A percentile compares a stretch with the other conserved stretches of the same genome.
phyloP scores from a whole-genome alignment of 768 basidiomycete genomes.

The Termitomyces sp. region DNA sequence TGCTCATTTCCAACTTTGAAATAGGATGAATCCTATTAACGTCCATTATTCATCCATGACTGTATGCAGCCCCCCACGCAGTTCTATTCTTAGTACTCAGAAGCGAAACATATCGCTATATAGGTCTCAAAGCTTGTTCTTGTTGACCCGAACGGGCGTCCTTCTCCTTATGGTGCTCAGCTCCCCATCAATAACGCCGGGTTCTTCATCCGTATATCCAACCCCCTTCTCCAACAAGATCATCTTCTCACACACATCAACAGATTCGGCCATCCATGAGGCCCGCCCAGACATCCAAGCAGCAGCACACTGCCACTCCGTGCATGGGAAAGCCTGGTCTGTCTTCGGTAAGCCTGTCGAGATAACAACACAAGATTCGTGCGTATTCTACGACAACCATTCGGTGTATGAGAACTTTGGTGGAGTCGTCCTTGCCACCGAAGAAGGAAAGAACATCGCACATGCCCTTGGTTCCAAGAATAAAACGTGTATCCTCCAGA shows the following conservation, averaged over 20 bases:
- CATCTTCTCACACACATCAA: background rate
- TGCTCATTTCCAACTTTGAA: background rate
- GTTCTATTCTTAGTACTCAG: no score
- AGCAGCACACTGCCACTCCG: slow-evolving; percentile 46
- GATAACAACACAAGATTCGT: slow-evolving; percentile 41
- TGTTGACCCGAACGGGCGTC: slow-evolving; percentile 21
- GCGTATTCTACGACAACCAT: slow-evolving; percentile 40
- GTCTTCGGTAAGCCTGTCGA: slow-evolving; percentile 40
- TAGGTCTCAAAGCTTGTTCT: slow-evolving; percentile 26
- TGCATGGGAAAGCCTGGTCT: slow-evolving; percentile 47
- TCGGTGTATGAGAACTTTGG: slow-evolving; percentile 42
- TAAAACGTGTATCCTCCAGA: slow-evolving; percentile 39
- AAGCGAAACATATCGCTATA: background rate
- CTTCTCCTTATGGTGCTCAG: slow-evolving; percentile 24
- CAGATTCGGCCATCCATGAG: slow-evolving; percentile 38
- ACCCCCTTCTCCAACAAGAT: background rate
- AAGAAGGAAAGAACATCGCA: slow-evolving; percentile 45
- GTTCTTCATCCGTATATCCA: slow-evolving; percentile 20
- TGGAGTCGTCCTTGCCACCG: slow-evolving; percentile 42
- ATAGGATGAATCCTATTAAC: slow-evolving; percentile 25
- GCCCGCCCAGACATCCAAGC: slow-evolving; percentile 47
- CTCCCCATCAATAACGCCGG: slow-evolving; percentile 25
- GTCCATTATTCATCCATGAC: slow-evolving; percentile 26
- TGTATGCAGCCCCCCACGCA: slow-evolving; percentile 5
- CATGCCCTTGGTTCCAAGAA: slow-evolving; percentile 36